Conservation (phyloP, 2,329 filamentous ascomycete genomes). For the Simplicillium sp. region DNA sequence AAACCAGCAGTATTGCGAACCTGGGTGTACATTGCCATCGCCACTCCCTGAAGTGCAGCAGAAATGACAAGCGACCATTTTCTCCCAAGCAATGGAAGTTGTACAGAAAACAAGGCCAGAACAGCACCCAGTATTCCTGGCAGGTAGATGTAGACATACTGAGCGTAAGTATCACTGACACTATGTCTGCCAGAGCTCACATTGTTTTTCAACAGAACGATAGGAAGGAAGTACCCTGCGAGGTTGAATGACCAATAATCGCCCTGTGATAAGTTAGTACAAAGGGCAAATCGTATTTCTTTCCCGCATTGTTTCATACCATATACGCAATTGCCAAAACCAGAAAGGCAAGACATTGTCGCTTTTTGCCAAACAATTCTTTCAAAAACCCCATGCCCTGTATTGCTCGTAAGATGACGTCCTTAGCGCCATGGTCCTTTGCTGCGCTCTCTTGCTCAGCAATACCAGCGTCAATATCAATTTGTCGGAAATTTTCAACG, state of each 20-base stretch:
- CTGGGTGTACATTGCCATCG: conserved; percentile 15
- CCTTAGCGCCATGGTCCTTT: background rate
- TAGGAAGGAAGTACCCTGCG: no score
- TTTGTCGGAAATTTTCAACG: conserved; percentile 1
- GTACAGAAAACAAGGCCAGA: conserved; percentile 14
- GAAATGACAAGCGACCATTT: conserved; percentile 17
- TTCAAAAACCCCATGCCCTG: no score
- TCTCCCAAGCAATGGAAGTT: conserved; percentile 10
- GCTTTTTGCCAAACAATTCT: no score
- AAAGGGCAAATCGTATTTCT: no score
- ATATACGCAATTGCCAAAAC: no score
- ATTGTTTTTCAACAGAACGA: no score
- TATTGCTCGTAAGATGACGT: background rate
- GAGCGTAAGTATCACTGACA: no score
- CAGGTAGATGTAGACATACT: conserved; percentile 36
- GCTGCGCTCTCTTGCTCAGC: background rate
- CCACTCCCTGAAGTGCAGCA: conserved; percentile 12
- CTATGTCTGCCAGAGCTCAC: no score
- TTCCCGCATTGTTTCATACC: no score
- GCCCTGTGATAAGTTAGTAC: no score
- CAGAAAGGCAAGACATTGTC: no score
- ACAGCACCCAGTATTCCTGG: conserved; percentile 34
- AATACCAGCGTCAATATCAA: background rate
- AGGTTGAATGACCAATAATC: no score
- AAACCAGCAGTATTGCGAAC: conserved; percentile 12